Base-by-base conservation (phyloP, 305 asterid species). In the Fraxinus baroniana region DNA sequence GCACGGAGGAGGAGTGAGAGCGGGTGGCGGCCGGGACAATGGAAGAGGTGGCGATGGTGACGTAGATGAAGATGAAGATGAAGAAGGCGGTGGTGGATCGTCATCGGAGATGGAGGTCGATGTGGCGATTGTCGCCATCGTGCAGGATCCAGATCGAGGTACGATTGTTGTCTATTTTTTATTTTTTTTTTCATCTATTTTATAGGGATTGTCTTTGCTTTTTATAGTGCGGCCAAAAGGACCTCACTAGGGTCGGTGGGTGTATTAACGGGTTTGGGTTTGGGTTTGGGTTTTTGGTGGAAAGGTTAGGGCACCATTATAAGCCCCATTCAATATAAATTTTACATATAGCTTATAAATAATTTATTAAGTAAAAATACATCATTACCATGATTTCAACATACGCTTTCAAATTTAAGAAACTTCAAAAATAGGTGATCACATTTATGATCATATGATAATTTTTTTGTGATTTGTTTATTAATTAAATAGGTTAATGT, bases 71-170 rank as follows among this genome's bases (percentile, higher is more conserved):
- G 72, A 20, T 22, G 33, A 7, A 7, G 72, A 62, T 22, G 70
- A 22, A 2, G 70, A 60, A n/a, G 26, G 5, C 66, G 49, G 74
- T 7, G 84, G 86, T 55, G 86, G 83, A 5, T 77, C 86, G 57
- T 72, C 83, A 80, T 60, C 71, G 33, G 32, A 26, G 83, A 76
- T 80, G 79, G 86, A 13, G 88, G 39, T 68, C 52, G 52, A 15
- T 30, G 87, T 79, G n/a, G 26, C 20, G 82, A 70, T 77, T 80
- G 89, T 26, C 80, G 83, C 79, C 90, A 87, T 87, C 78, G 87
- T 37, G 79, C 82, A 79, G 88, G 76, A 83, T 81, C 84, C 90
- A 87, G 90, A 72, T 85, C 81, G 80, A 39, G 22, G 36, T 39
- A 62, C 26, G 2, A 66, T 26, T 32, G 4, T 24, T 46, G 66